Conservation (phyloP, 768 basidiomycete genomes). For the Termitomyces sp. region DNA sequence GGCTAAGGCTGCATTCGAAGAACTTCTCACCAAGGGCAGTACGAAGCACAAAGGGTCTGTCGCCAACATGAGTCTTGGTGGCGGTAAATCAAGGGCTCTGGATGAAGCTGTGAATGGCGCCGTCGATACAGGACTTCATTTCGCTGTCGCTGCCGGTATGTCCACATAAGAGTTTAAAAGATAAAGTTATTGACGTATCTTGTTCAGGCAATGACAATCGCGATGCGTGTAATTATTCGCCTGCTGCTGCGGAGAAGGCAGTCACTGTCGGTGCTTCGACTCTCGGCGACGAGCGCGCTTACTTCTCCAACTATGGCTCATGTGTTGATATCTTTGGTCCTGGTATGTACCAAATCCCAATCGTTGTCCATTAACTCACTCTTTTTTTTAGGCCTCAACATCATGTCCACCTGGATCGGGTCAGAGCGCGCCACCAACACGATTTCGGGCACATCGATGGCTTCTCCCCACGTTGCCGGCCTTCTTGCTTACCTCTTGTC, state of each 20-base stretch:
- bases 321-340: constrained; percentile 96
- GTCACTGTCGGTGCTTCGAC: constrained; percentile 95
- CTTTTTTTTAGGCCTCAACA: constrained; percentile 63
- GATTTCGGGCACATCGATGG: constrained; percentile 93
- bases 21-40: constrained; percentile 70
- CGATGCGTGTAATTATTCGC: constrained; percentile 92
- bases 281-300: constrained; percentile 76
- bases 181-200: constrained; percentile 4
- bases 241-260: constrained; percentile 84
- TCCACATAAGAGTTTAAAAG: constrained; percentile 14
- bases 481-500: constrained; percentile 91
- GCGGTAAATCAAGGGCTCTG: constrained; percentile 84
- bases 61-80: constrained; percentile 97
- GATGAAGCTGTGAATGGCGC: constrained; percentile 86
- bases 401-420: constrained; percentile 83
- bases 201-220: constrained; percentile 73
- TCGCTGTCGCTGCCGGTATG: constrained; percentile 93
- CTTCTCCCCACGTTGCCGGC: constrained; percentile 90
- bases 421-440: constrained; percentile 60
- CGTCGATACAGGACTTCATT: constrained; percentile 84
- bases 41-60: constrained; percentile 91
- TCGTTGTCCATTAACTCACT: not conserved
- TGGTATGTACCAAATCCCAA: constrained; percentile 36
- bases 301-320: constrained; percentile 88
- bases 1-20: constrained; percentile 58